Evolutionary conservation across 2,329 filamentous ascomycete species (phyloP).

Genomic region (Clarireedia monteithiana): DNA sequence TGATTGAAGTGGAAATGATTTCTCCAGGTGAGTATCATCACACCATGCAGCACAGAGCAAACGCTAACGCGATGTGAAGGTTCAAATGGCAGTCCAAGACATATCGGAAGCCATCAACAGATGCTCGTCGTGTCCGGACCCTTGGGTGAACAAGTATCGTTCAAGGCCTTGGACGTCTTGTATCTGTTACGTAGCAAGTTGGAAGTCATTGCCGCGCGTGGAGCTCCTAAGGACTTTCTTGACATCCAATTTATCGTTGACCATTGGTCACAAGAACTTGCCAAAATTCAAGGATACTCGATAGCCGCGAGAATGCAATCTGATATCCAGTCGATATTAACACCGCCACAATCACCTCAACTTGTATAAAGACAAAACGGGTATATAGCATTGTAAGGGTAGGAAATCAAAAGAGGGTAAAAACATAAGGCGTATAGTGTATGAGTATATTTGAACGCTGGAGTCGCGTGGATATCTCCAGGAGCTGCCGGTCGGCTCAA

Average conservation of each 20-base stretch:
- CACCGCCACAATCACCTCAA: background rate
- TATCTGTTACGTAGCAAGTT: constrained; percentile 4
- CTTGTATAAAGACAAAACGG: background rate
- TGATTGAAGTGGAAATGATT: constrained; percentile 1
- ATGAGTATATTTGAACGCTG: too few relatives aligned
- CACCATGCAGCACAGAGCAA: background rate
- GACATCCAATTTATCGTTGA: background rate
- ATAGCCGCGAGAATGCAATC: background rate
- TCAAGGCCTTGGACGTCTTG: background rate
- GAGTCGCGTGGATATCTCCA: too few relatives aligned
- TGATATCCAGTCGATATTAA: background rate
- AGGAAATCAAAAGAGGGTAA: background rate
- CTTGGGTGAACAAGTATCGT: background rate
- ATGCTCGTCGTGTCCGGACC: background rate
- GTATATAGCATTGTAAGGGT: background rate
- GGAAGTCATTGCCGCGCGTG: background rate
- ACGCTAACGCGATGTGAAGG: background rate
- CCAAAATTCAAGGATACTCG: background rate
- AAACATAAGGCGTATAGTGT: background rate
- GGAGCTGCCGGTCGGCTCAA: too few relatives aligned
- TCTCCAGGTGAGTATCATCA: background rate
- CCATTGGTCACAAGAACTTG: background rate
- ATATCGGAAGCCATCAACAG: constrained; percentile 7
- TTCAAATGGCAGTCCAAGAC: background rate
- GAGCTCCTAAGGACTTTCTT: background rate